phyloP scores from a whole-genome alignment of 768 basidiomycete genomes.

The Antrodiella citrinella region DNA sequence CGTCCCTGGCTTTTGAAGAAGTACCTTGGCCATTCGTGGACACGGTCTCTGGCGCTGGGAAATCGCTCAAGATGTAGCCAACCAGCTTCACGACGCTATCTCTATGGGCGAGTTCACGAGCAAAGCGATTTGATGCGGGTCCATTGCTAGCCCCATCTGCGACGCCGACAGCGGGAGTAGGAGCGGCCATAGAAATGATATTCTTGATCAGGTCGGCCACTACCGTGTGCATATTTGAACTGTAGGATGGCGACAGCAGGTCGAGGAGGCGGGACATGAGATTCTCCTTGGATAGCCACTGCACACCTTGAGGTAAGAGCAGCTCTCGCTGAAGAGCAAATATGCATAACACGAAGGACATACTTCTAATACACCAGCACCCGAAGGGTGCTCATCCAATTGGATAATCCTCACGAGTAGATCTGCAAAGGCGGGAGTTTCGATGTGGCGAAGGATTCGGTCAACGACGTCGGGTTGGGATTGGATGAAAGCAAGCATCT shows the following conservation, averaged over 20 bases:
- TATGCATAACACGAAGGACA: constrained; percentile 30
- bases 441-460: constrained; percentile 76
- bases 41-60: constrained; percentile 19
- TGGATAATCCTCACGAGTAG: constrained; percentile 85
- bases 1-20: constrained; percentile 4
- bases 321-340: constrained; percentile 22
- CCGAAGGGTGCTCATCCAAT: constrained; percentile 76
- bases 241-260: constrained; percentile 71
- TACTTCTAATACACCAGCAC: constrained; percentile 82
- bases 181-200: constrained; percentile 90
- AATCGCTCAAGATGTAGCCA: constrained; percentile 70
- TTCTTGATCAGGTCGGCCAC: constrained; percentile 90
- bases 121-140: constrained; percentile 77
- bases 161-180: constrained; percentile 71
- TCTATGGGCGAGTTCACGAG: constrained; percentile 75
- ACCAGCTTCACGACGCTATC: constrained; percentile 65
- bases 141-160: constrained; percentile 62
- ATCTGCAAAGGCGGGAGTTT: constrained; percentile 87
- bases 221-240: constrained; percentile 72
- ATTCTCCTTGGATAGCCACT: constrained; percentile 86
- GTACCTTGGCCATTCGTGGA: constrained; percentile 5
- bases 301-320: constrained; percentile 25
- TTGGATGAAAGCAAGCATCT: constrained; percentile 94
- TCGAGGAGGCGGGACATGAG: constrained; percentile 77
- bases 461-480: constrained; percentile 75